phyloP scores from a whole-genome alignment of 1,284 basidiomycete genomes.

The Cerioporus squamosus region DNA sequence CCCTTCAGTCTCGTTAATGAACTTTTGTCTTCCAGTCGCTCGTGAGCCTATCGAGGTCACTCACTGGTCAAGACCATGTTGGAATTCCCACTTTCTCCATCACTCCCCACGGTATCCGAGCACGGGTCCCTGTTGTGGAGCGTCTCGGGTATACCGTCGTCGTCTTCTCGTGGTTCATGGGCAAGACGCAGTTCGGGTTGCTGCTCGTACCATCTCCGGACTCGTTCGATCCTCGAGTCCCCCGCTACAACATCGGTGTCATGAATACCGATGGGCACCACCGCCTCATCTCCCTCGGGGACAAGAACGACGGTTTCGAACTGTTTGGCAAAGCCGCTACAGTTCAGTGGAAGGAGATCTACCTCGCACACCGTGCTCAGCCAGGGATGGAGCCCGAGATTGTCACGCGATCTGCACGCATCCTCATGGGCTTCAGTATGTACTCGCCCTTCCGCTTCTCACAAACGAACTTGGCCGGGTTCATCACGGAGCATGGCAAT shows the following conservation, averaged over 20 bases:
- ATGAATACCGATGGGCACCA: neutral
- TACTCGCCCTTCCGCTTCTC: neutral
- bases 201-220: neutral
- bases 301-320: neutral
- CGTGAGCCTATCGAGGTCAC: neutral
- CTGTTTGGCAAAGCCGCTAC: neutral
- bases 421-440: neutral
- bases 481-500: neutral
- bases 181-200: neutral
- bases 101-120: neutral
- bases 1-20: neutral
- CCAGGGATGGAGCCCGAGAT: neutral
- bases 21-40: neutral
- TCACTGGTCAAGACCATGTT: neutral
- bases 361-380: neutral
- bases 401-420: neutral
- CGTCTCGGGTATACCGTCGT: neutral
- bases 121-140: neutral
- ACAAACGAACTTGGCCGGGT: neutral
- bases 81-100: neutral
- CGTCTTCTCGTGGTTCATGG: neutral
- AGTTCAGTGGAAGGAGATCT: slow-evolving; percentile 1
- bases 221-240: neutral
- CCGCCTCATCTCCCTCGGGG: slow-evolving; percentile 1
- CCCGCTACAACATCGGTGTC: neutral